Percentiles rank a stretch among this genome's conserved stretches.
Evolutionary conservation across 2,329 filamentous ascomycete species (phyloP).

Genomic region (Ophiostoma sp.): DNA sequence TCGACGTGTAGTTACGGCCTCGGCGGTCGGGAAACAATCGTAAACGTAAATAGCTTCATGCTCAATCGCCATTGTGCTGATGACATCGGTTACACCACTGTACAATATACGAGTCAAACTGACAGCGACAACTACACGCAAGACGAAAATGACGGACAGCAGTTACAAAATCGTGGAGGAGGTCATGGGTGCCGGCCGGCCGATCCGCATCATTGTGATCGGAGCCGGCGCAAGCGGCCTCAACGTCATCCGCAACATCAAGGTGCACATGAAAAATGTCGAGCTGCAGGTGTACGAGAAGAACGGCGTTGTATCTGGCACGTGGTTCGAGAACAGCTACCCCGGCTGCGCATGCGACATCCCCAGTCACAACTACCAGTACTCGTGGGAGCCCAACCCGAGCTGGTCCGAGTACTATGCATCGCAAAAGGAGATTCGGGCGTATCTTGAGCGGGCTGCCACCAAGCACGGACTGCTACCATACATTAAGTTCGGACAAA

Average conservation of each 20-base stretch:
- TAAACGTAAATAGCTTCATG: background rate
- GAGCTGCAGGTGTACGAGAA: slow-evolving; percentile 26
- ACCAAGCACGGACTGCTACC: slow-evolving; percentile 19
- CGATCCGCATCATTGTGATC: slow-evolving; percentile 35
- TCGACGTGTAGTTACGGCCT: background rate
- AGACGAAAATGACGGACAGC: background rate
- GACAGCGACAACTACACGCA: background rate
- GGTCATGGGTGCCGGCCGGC: slow-evolving; percentile 16
- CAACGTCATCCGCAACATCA: slow-evolving; percentile 20
- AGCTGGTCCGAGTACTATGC: slow-evolving; percentile 25
- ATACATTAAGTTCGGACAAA: slow-evolving; percentile 22
- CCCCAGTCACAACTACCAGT: slow-evolving; percentile 25
- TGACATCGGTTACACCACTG: too few species aligned
- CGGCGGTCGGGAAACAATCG: background rate
- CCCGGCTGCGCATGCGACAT: slow-evolving; percentile 28
- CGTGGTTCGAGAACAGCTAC: slow-evolving; percentile 27
- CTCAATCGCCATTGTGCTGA: too few species aligned
- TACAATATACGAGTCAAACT: background rate
- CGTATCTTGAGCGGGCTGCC: slow-evolving; percentile 21
- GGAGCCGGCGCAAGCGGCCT: slow-evolving; percentile 37
- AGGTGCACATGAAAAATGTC: slow-evolving; percentile 22
- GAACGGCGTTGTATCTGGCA: slow-evolving; percentile 22
- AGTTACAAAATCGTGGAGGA: slow-evolving; percentile 20
- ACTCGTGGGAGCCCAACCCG: slow-evolving; percentile 25
- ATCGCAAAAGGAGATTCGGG: slow-evolving; percentile 21